These are phyloP conservation scores for Phytophthora foliorum DNA, from an alignment of 352 stramenopile species.

Conservation along the genomic window DNA sequence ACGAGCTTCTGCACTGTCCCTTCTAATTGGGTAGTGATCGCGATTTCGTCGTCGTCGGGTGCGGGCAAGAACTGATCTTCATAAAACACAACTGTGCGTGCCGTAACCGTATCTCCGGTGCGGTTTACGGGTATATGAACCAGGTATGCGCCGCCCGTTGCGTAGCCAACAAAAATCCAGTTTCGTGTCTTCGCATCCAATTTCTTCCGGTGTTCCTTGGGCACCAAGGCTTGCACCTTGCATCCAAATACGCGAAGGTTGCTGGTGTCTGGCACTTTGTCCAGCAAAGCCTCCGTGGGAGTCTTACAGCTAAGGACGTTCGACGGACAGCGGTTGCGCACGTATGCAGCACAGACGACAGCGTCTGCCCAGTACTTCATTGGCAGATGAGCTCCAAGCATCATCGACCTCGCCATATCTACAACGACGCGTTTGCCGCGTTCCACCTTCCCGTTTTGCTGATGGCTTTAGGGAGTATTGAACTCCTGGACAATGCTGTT, in stretches of 20 bases:
- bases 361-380: slow-evolving; percentile 13
- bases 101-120: not conserved
- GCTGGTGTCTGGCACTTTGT: not conserved
- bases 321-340: slow-evolving; percentile 15
- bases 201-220: slow-evolving; percentile 10
- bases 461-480: not conserved
- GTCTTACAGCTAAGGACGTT: slow-evolving; percentile 15
- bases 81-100: slow-evolving; percentile 11
- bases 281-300: slow-evolving; percentile 9
- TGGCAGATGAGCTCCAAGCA: slow-evolving; percentile 12
- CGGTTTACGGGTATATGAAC: not conserved
- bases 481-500: slow-evolving; percentile 14
- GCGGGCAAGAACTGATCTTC: slow-evolving; percentile 15
- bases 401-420: slow-evolving; percentile 14
- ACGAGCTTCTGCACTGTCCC: too few species aligned
- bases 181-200: slow-evolving; percentile 8
- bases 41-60: too few species aligned
- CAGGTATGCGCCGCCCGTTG: slow-evolving; percentile 1
- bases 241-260: slow-evolving; percentile 14
- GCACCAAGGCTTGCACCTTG: slow-evolving; percentile 6
- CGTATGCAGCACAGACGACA: slow-evolving; percentile 18
- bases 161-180: slow-evolving; percentile 7
- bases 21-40: too few species aligned
- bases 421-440: slow-evolving; percentile 16
- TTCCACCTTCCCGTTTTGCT: slow-evolving; percentile 17